Base-by-base conservation (phyloP, 176 grass and related monocot genomes). In the Raddia guianensis region DNA sequence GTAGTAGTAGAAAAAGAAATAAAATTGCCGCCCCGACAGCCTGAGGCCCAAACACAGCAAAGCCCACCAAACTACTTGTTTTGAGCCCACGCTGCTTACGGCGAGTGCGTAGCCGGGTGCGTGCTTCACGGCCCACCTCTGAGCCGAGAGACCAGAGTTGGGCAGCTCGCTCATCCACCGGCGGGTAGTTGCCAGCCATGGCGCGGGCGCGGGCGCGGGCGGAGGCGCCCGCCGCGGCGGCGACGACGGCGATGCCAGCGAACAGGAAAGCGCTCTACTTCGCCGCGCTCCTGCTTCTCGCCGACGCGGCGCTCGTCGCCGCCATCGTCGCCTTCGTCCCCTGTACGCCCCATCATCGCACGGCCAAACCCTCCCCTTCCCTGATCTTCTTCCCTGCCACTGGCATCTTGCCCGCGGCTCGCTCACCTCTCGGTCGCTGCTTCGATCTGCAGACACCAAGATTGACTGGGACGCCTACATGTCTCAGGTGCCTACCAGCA, bases 391-490 rank as follows among this genome's bases (percentile, higher is more conserved):
- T 9, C 35, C 18, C 5, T 12, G 33, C 43, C 55, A 11, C n/a
- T 3, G 33, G 6, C 5, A 53, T 19, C 79, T 40, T 10, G 19
- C 47, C 4, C 16, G 4, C 8, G 6, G 15, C 69, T 88, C 7
- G 16, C 69, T 88, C 7, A 79, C 68, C 34, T 54, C 42, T 42
- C 19, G 3, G 56, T 65, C 46, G n/a, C 21, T 82, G 59, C 75
- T 82, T 49, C 74, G 9, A 1, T 57, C 4, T 75, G 82, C 76
- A 95, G 96, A 98, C 86, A 98, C 92, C 45, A 95, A 98, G 92
- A 95, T 98, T 74, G 96, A 98, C 82, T 91, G 92, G 92, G 88
- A 98, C 72, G 92, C 96, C 46, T 98, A 98, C 90, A 98, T 98
- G 90, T 92, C 96, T 65, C 96, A 98, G 92, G 95, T 98, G 46